These are phyloP conservation scores for Pezicula carpinea DNA, from an alignment of 2,329 filamentous ascomycete species.

Conservation along the genomic window DNA sequence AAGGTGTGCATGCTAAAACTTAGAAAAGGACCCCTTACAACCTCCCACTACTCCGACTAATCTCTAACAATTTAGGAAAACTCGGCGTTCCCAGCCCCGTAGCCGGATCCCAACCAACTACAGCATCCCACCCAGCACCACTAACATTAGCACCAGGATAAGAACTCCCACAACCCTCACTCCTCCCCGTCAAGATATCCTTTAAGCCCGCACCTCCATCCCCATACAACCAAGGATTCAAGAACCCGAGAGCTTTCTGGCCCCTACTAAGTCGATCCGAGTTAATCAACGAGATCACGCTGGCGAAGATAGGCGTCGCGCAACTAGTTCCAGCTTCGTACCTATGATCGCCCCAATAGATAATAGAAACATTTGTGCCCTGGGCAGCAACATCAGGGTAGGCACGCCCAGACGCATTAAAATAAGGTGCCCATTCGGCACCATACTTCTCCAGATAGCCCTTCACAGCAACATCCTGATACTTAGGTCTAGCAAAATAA, in stretches of 20 bases:
- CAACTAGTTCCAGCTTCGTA: constrained; percentile 33
- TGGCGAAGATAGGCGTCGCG: constrained; percentile 52
- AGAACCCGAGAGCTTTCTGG: constrained; percentile 41
- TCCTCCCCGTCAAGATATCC: constrained; percentile 30
- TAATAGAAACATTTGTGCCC: constrained; percentile 46
- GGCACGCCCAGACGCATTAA: constrained; percentile 41
- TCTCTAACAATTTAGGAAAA: constrained; percentile 34
- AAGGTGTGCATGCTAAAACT: too few species aligned
- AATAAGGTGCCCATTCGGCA: constrained; percentile 38
- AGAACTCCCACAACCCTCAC: constrained; percentile 17
- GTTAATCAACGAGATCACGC: constrained; percentile 56
- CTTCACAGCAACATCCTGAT: constrained; percentile 38
- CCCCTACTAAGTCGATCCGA: constrained; percentile 48
- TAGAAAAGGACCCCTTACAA: too few species aligned
- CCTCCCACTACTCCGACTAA: too few species aligned
- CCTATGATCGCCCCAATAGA: constrained; percentile 9
- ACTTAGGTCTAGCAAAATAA: constrained; percentile 39
- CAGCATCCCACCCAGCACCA: constrained; percentile 21
- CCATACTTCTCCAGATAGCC: constrained; percentile 33
- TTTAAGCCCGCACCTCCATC: constrained; percentile 40
- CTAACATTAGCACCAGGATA: neutral
- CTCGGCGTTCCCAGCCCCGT: constrained; percentile 32
- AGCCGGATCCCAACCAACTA: constrained; percentile 24
- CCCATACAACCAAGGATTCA: constrained; percentile 56
- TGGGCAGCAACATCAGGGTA: constrained; percentile 46